Evolutionary conservation across 2,329 filamentous ascomycete species (phyloP).

Genomic region (Neoascochyta sp.): DNA sequence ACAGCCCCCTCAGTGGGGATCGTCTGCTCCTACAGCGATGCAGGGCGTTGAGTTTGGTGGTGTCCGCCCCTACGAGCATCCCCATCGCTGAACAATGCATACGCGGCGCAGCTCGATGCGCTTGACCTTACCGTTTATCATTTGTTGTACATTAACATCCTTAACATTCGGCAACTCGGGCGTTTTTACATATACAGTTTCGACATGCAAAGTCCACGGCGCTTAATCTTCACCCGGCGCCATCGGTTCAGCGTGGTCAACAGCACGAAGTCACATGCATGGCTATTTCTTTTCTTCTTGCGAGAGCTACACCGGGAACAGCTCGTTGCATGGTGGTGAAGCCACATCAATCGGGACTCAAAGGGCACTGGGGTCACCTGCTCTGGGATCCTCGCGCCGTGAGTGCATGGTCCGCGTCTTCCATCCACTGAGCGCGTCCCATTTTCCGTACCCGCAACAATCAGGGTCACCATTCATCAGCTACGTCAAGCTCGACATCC

Average conservation of each 20-base stretch:
- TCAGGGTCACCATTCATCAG: conserved; percentile 2
- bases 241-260: too few relatives aligned
- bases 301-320: too few relatives aligned
- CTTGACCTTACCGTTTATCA: conserved; percentile 2
- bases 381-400: not conserved
- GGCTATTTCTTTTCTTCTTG: conserved; percentile 2
- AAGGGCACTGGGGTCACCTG: not conserved
- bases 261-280: too few relatives aligned
- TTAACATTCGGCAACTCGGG: conserved; percentile 8
- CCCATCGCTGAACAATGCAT: conserved; percentile 22
- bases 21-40: conserved; percentile 42
- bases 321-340: too few relatives aligned
- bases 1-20: conserved; percentile 32
- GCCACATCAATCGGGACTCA: too few relatives aligned
- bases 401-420: not conserved
- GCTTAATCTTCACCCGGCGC: too few relatives aligned
- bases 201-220: conserved; percentile 4
- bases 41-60: conserved; percentile 49
- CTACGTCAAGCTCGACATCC: conserved; percentile 1
- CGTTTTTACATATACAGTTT: conserved; percentile 9
- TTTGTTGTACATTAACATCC: conserved; percentile 9
- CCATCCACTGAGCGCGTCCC: too few relatives aligned
- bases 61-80: conserved; percentile 35
- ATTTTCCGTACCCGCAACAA: too few relatives aligned
- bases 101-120: not conserved